Evolutionary conservation across 352 stramenopile species (phyloP).

Genomic region (Pythium monospermum): DNA sequence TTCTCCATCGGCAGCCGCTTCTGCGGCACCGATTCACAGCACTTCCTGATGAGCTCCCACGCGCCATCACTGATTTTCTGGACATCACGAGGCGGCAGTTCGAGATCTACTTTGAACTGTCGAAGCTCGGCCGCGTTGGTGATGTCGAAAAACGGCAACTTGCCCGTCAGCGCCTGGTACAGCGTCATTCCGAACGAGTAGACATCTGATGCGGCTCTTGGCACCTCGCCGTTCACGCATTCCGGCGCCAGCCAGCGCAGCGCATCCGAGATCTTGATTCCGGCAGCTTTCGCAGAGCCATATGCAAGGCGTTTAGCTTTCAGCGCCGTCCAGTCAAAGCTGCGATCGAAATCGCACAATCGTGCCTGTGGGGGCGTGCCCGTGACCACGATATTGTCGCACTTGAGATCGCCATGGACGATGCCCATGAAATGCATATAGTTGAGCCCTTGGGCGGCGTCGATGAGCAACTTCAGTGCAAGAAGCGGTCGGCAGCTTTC

Average conservation of each 20-base stretch:
- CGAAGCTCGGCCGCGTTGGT: not conserved
- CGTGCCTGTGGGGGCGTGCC: not conserved
- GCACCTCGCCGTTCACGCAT: slow-evolving; percentile 13
- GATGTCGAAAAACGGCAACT: slow-evolving; percentile 9
- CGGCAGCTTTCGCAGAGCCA: not conserved
- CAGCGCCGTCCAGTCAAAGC: slow-evolving; percentile 4
- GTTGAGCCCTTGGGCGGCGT: not conserved
- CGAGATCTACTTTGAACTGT: not conserved
- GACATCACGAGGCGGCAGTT: not conserved
- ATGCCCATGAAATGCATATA: slow-evolving; percentile 4
- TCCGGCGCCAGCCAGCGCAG: slow-evolving; percentile 13
- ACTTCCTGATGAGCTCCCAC: slow-evolving; percentile 5
- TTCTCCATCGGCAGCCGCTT: slow-evolving; percentile 1
- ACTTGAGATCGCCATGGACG: slow-evolving; percentile 8
- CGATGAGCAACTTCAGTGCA: not conserved
- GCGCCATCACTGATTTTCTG: not conserved
- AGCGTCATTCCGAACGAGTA: slow-evolving; percentile 24
- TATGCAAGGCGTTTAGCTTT: not conserved
- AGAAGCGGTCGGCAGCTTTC: not conserved
- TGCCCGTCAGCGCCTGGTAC: slow-evolving; percentile 12
- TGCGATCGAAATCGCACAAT: slow-evolving; percentile 5
- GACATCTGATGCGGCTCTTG: slow-evolving; percentile 14
- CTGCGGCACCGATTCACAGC: not conserved
- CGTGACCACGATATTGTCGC: slow-evolving; percentile 1
- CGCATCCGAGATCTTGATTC: slow-evolving; percentile 6